Base-by-base conservation (phyloP, 306 rosid genomes). In the Prunus kanzakura region DNA sequence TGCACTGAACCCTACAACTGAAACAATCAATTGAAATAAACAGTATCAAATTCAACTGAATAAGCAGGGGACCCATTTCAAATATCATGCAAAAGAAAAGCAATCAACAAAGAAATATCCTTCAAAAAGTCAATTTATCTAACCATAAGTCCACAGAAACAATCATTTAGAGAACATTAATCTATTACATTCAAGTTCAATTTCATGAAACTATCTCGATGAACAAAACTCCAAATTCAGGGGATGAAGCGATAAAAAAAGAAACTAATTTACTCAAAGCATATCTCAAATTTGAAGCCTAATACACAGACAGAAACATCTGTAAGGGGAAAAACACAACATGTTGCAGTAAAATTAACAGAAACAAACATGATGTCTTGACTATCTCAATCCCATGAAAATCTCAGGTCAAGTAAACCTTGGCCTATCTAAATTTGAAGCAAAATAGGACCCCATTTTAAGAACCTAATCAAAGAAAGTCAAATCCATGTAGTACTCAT, bases 1-100 rank as follows among this genome's bases (percentile, higher is more conserved):
- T 20, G 47, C 46, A 58, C 54, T 69, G 76, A 69, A 82, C 38
- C 85, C 86, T 80, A 73, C 49, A 85, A 81, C 82, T 82, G 76
- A 81, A 86, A 51, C 51, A 70, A 79, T 78, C 79, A 64, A 76
- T 64, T 52, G 20, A 78, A 63, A 72, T 57, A 55, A 64, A 69
- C 52, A 81, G 38, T 62, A 73, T 22, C 32, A 77, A 60, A 75
- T 72, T 76, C 9, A 71, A 67, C 43, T 63, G 41, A 54, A 22
- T 38, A 63, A 15, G 43, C 6, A 46, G 29, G 49, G 75, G 7
- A 38, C 47, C 29, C 2, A 10, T 43, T 62, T 74, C 70, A 46
- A 29, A 23, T 9, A 22, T n/a, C 63, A 30, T 35, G 30, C 69
- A 56, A 20, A 15, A 68, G 13, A 41, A 11, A 56, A 19, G 10